phyloP scores from a whole-genome alignment of 805 yeast species.

The Allodekkera sacchari region DNA sequence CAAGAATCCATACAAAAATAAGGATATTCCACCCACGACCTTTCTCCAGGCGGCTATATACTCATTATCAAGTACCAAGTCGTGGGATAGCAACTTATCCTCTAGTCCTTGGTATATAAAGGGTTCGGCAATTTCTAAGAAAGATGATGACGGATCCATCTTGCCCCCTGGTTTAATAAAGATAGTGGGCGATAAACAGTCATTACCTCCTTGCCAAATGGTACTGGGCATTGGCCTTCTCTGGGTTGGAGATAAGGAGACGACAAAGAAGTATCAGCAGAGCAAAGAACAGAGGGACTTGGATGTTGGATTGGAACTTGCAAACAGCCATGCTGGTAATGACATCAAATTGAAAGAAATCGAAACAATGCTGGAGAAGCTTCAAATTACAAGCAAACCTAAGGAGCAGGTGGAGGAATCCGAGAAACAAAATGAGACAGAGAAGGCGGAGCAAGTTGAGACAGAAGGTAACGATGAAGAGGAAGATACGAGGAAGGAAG shows the following conservation, averaged over 20 bases:
- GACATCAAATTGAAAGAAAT: constrained; percentile 21
- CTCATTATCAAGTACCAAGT: constrained; percentile 71
- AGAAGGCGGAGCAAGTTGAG: constrained; percentile 2
- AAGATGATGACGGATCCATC: constrained; percentile 47
- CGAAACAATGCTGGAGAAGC: constrained; percentile 20
- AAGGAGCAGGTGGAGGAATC: constrained; percentile 6
- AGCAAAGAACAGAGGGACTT: constrained; percentile 17
- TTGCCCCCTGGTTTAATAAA: constrained; percentile 57
- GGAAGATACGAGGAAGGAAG: constrained; percentile 1
- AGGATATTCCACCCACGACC: constrained; percentile 76
- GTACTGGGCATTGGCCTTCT: constrained; percentile 85
- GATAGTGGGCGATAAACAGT: constrained; percentile 44
- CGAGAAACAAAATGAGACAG: no score
- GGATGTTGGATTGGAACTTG: constrained; percentile 22
- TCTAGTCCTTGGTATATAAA: constrained; percentile 82
- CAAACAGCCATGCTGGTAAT: constrained; percentile 19
- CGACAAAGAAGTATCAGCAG: constrained; percentile 28
- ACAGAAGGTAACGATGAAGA: constrained; percentile 11
- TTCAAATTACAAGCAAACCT: constrained; percentile 10
- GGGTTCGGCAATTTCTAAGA: constrained; percentile 61
- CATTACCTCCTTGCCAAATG: constrained; percentile 69
- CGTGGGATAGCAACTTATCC: constrained; percentile 83
- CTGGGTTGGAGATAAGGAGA: constrained; percentile 59
- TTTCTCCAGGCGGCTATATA: constrained; percentile 84
- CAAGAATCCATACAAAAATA: constrained; percentile 67